Base-by-base conservation (phyloP, 306 rosid genomes). In the Elaeagnus macrophylla region DNA sequence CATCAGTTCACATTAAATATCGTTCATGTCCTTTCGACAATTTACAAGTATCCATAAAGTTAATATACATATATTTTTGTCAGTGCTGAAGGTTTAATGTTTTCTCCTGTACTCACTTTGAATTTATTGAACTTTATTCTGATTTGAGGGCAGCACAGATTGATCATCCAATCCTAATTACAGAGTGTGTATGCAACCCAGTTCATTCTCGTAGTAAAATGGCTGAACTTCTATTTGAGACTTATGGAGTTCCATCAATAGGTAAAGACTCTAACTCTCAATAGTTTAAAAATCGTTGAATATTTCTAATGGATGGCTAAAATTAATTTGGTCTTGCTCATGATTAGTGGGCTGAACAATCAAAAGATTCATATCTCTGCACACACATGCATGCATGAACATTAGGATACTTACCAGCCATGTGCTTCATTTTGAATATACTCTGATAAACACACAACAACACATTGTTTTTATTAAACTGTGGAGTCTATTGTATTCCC, bases 191-290 rank as follows among this genome's bases (percentile, higher is more conserved):
- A 9, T 78, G 96, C 89, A 93, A 93, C 72, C 95, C 99, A 46
- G 74, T 87, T 65, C 95, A 93, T 19, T 93, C 96, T 65, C 95
- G 99, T 25, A 75, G 88, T 80, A 87, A 87, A 81, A 93, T 93
- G 99, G 95, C 79, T 38, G 99, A 93, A 65, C 96, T 93, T 69
- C 84, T 87, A 53, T 93, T 93, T 73, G 96, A 93, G 78, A 87
- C 99, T 36, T 91, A 87, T 61, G 99, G 99, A 65, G 94, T 84
- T 75, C 99, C 95, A 58, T 87, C 89, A 12, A 56, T 87, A 80
- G 95, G 95, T 93, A 82, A 15, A 54, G 41, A 16, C 55, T 11
- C 60, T 48, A 25, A 65, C 64, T 56, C 6, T 18, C 10, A 51
- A 25, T 12, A 35, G 6, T 46, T 39, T 10, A 10, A 38, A 45